phyloP scores from a whole-genome alignment of 768 basidiomycete species.

The Collybia nuda region DNA sequence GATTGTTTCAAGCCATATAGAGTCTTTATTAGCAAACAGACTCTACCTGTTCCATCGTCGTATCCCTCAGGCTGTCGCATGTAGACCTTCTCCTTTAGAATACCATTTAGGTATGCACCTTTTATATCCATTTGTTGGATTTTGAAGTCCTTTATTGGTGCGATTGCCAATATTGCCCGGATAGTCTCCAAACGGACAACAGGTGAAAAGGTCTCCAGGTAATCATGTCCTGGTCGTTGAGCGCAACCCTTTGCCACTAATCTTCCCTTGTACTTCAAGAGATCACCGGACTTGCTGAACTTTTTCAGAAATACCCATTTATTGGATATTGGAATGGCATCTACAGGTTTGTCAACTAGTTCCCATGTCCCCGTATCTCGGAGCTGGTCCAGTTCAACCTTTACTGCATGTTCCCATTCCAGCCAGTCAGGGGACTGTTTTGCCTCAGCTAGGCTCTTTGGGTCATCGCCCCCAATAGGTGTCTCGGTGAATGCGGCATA shows the following conservation, averaged over 20 bases:
- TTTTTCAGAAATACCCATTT: slow-evolving; percentile 30
- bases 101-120: too few species aligned
- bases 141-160: slow-evolving; percentile 3
- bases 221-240: slow-evolving; percentile 33
- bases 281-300: slow-evolving; percentile 21
- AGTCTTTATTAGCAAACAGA: neutral
- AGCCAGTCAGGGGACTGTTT: slow-evolving; percentile 14
- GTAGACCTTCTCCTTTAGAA: slow-evolving; percentile 24
- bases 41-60: slow-evolving; percentile 5
- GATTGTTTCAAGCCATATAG: slow-evolving; percentile 11
- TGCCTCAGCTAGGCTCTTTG: slow-evolving; percentile 6
- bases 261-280: slow-evolving; percentile 29
- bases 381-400: slow-evolving; percentile 17
- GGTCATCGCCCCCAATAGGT: neutral
- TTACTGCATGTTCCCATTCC: slow-evolving; percentile 14
- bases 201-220: slow-evolving; percentile 22
- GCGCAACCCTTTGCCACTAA: slow-evolving; percentile 35
- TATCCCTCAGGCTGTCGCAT: slow-evolving; percentile 28
- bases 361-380: slow-evolving; percentile 18
- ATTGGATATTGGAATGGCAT: slow-evolving; percentile 10
- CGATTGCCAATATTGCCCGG: slow-evolving; percentile 20
- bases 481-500: neutral
- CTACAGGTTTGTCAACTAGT: slow-evolving; percentile 12
- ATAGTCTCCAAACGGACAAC: slow-evolving; percentile 12
- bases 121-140: slow-evolving; percentile 9